Conservation (phyloP, 228 moss, liverwort and hornwort species). For the Sphagnum magellanicum region DNA sequence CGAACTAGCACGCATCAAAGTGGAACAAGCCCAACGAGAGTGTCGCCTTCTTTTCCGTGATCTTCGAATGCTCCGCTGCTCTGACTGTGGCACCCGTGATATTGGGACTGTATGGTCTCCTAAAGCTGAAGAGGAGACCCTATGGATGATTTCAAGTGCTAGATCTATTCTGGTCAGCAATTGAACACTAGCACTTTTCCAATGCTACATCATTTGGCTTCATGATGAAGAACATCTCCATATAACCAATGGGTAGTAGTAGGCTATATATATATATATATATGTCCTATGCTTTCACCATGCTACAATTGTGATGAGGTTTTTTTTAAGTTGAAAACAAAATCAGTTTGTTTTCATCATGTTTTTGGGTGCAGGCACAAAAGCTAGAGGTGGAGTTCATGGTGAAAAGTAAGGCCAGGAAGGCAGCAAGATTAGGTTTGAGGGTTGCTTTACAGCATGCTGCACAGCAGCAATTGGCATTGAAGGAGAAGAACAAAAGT, state of each 20-base stretch:
- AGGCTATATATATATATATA: too few relatives aligned
- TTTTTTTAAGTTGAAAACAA: too few relatives aligned
- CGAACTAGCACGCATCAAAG: constrained; percentile 80
- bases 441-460: constrained; percentile 78
- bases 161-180: constrained; percentile 51
- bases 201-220: too few relatives aligned
- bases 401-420: constrained; percentile 37
- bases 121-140: constrained; percentile 25
- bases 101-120: constrained; percentile 22
- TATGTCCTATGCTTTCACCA: too few relatives aligned
- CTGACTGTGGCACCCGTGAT: constrained; percentile 10
- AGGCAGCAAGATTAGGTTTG: constrained; percentile 48
- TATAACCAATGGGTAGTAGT: too few relatives aligned
- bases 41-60: constrained; percentile 68
- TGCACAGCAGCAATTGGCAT: constrained; percentile 87
- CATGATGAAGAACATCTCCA: too few relatives aligned
- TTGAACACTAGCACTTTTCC: not conserved
- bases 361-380: constrained; percentile 45
- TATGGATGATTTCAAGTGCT: constrained; percentile 45
- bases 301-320: too few relatives aligned
- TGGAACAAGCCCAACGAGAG: constrained; percentile 89
- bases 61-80: constrained; percentile 33
- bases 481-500: constrained; percentile 91
- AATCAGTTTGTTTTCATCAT: constrained; percentile 9
- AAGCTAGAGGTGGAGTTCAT: constrained; percentile 58